Percentiles rank a stretch among this genome's conserved stretches.
Conservation (phyloP, 306 rosid genomes). For the Cicer yamashitae region DNA sequence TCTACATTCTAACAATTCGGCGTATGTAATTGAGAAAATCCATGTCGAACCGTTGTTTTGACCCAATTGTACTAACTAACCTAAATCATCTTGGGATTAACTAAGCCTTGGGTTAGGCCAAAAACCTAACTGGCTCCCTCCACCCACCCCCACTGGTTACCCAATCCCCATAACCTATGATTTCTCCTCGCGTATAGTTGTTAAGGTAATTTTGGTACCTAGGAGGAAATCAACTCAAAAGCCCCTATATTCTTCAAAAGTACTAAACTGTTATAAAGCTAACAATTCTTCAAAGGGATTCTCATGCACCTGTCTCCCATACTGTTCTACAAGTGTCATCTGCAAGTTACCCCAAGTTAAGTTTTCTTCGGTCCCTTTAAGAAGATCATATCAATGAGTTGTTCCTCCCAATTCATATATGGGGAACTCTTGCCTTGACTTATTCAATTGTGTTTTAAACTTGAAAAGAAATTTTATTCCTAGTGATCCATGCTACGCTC, state of each 20-base stretch:
- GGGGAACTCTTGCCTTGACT: background rate
- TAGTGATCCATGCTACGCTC: background rate
- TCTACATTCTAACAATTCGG: background rate
- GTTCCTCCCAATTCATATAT: background rate
- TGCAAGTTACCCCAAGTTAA: background rate
- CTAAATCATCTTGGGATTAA: background rate
- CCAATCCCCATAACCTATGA: background rate
- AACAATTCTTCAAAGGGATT: background rate
- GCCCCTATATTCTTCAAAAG: background rate
- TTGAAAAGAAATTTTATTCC: background rate
- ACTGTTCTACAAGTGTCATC: background rate
- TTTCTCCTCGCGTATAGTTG: background rate
- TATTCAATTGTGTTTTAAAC: background rate
- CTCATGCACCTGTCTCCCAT: background rate
- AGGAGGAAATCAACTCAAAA: background rate
- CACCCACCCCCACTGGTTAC: background rate
- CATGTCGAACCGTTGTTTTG: background rate
- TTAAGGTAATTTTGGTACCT: background rate
- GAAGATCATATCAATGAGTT: background rate
- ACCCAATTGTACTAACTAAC: background rate
- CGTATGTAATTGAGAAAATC: conserved; percentile 3
- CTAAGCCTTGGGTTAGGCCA: background rate
- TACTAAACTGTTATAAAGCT: background rate
- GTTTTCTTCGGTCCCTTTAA: background rate
- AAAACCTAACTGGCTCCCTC: background rate